Conservation (phyloP, 257 asterid genomes). For the Ehretia macrophylla region DNA sequence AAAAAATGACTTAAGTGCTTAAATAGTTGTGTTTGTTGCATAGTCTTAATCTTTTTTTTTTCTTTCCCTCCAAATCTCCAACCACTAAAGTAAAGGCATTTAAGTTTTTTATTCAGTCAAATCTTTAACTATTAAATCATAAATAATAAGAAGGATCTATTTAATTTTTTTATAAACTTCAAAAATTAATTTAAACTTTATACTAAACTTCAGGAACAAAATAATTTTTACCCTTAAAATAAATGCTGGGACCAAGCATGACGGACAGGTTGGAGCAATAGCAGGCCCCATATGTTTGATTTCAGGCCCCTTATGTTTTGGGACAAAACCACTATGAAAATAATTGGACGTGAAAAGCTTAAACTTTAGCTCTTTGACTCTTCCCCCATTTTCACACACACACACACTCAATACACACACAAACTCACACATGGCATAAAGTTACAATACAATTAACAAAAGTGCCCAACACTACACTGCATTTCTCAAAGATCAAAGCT, state of each 20-base stretch:
- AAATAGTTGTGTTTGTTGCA: too few relatives aligned
- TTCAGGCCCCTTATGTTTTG: constrained; percentile 32
- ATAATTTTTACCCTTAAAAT: too few relatives aligned
- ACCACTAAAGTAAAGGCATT: too few relatives aligned
- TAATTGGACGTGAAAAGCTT: constrained; percentile 59
- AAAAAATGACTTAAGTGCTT: too few relatives aligned
- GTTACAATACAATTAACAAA: neutral
- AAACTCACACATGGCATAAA: constrained; percentile 6
- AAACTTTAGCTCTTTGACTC: constrained; percentile 43
- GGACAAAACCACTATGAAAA: constrained; percentile 54
- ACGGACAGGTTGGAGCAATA: constrained; percentile 50
- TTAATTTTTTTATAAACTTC: too few relatives aligned
- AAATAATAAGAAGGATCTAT: too few relatives aligned
- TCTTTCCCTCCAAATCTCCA: too few relatives aligned
- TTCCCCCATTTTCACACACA: constrained; percentile 10
- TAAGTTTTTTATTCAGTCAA: too few relatives aligned
- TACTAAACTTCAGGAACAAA: too few relatives aligned
- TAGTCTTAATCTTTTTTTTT: too few relatives aligned
- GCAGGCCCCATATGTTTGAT: constrained; percentile 54
- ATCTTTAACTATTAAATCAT: too few relatives aligned
- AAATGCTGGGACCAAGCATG: constrained; percentile 39
- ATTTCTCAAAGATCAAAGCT: constrained; percentile 35
- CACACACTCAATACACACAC: neutral
- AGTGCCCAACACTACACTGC: constrained; percentile 1
- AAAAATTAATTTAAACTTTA: too few relatives aligned